These are phyloP conservation scores for Xylariaceae sp. DNA, from an alignment of 2,329 filamentous ascomycete genomes.

Conservation along the genomic window DNA sequence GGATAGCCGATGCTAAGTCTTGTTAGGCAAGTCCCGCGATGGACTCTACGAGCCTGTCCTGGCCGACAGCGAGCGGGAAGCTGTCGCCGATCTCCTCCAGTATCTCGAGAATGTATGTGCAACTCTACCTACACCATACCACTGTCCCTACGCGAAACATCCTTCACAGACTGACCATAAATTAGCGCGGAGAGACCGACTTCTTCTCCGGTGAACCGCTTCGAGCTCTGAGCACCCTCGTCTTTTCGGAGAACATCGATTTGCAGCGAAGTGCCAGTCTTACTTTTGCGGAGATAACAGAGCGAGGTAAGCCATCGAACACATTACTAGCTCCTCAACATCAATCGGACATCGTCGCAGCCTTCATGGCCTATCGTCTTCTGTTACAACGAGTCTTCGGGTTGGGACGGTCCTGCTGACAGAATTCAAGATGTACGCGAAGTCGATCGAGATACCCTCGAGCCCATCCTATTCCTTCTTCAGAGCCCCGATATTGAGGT, in stretches of 20 bases:
- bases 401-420: conserved; percentile 9
- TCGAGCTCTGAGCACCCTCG: conserved; percentile 86
- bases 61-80: conserved; percentile 93
- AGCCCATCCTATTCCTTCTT: conserved; percentile 90
- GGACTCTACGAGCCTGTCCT: conserved; percentile 80
- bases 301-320: conserved; percentile 63
- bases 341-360: not conserved
- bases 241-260: conserved; percentile 98
- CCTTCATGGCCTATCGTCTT: not conserved
- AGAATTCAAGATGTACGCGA: conserved; percentile 75
- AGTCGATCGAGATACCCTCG: conserved; percentile 89
- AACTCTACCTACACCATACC: not conserved
- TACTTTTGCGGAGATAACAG: conserved; percentile 98
- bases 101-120: conserved; percentile 87
- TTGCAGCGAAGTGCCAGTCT: conserved; percentile 94
- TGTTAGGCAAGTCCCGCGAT: conserved; percentile 68
- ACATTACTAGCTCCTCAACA: not conserved
- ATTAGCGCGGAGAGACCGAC: conserved; percentile 87
- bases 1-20: conserved; percentile 28
- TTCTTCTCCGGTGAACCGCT: conserved; percentile 97
- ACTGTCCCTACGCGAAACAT: not conserved
- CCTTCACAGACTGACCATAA: conserved; percentile 29
- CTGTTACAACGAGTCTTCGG: not conserved
- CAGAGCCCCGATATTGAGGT: conserved; percentile 96
- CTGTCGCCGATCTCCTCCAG: conserved; percentile 88